Base-by-base conservation (phyloP, 257 asterid species). In the Salvia rosmarinus region DNA sequence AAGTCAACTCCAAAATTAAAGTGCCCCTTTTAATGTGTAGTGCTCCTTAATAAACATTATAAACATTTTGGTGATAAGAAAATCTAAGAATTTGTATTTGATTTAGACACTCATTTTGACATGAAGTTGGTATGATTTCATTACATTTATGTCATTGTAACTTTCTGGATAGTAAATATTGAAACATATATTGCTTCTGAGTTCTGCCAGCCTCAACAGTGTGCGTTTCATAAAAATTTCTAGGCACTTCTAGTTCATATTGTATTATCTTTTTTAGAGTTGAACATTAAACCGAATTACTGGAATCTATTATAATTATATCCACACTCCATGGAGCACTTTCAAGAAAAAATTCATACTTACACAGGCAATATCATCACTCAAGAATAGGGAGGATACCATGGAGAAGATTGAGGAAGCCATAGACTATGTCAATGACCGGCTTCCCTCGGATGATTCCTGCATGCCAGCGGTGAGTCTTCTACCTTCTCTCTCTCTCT, bases 351-450 rank as follows among this genome's bases (percentile, higher is more conserved):
- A 25, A 44, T 30, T 71, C 62, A 12, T 50, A 30, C 58, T 52
- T 64, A 10, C 54, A 5, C 67, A 92, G 96, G 97, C 98, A 55
- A 68, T 90, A 82, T 79, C 89, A 68, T 87, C 91, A 19, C 84
- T 88, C 67, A 79, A 83, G 59, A 79, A 73, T 60, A 64, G 77
- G 74, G 90, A 81, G 81, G 85, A 82, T 63, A 74, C 79, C 2
- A 50, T 80, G 20, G 92, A 84, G 80, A 88, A 85, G 82, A 86
- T 86, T 44, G 98, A 88, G 80, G 95, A 87, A 80, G 89, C 86
- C 68, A 76, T 85, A 37, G 89, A 85, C 77, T 85, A 82, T 59
- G 84, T 85, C 57, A 85, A 85, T n/a, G 85, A 80, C 23, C 79
- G 60, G 50, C 84, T 85, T 64, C 85, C 83, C 49, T 73, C 78